Evolutionary conservation across 441 rosid genomes (phyloP), one percentile per base, ranked within the genome.

Genomic region (Cnidoscolus chayamansa): DNA sequence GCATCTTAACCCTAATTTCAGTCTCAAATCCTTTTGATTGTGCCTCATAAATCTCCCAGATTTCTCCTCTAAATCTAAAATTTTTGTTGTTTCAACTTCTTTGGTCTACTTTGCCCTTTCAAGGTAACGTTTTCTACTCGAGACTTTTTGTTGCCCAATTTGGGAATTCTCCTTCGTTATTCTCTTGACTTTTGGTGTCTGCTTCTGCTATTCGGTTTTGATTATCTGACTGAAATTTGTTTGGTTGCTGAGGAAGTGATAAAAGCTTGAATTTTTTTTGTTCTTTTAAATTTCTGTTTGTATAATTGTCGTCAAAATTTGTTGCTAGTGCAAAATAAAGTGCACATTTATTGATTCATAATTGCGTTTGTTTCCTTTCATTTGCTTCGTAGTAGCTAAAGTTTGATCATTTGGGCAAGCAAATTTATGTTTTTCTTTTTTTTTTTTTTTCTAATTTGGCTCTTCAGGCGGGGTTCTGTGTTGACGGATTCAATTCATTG

Each of bases 241-340:
- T 67, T 73, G 56, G 48, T 69, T 67, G 35, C n/a, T 47, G 1
- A 61, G 72, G 40, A 71, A 59, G 4, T 69, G 43, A 48, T 67
- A 72, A 45, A 67, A 40, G 7, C 4, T 4, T 66, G 53, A 11
- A 55, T 45, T 15, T 13, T 49, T n/a, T 10, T n/a, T 2, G 16
- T 43, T 70, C 9, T 51, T 31, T 13, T 11, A 13, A 16, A 50
- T 25, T 58, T 58, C 11, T 20, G 72, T 19, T 56, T 63, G 49
- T 16, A 47, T 48, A 53, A 49, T 0, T 25, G 45, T 32, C 13
- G 1, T 19, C 37, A 19, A 40, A 65, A 49, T 58, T 30, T n/a
- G 30, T 37, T 74, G 31, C 25, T 65, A 53, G 6, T 35, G 55
- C 35, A n/a, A 64, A 72, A 40, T 50, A 53, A 57, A 40, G 13